A percentile compares a stretch with the other conserved stretches of the same genome.
Evolutionary conservation across 78 protist species (phyloP).

Genomic region (Planoprotostelium fungivorum): DNA sequence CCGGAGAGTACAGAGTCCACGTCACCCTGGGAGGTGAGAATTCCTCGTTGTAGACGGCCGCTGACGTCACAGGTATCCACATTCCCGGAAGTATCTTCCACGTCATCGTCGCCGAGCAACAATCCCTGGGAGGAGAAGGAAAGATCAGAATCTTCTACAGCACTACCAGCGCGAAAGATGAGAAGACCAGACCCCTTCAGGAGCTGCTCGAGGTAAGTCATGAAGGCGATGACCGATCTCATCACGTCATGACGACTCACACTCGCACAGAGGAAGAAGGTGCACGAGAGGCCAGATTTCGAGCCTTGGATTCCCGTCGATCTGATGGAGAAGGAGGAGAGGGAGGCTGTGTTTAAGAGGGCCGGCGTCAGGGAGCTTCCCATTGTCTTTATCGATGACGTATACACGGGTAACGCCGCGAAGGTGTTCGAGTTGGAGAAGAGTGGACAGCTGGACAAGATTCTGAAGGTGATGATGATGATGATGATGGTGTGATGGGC

Average conservation of each 20-base stretch:
- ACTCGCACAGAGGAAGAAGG: neutral
- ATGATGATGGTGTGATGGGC: neutral
- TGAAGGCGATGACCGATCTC: neutral
- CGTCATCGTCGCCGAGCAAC: neutral
- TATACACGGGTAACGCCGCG: neutral
- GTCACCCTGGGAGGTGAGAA: constrained; percentile 59
- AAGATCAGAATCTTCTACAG: constrained; percentile 8
- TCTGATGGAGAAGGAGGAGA: constrained; percentile 6
- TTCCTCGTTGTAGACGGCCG: too few relatives aligned
- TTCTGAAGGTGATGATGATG: neutral
- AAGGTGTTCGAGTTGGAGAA: constrained; percentile 1
- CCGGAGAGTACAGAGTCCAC: constrained; percentile 50
- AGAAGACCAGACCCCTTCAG: constrained; percentile 6
- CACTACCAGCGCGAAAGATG: neutral
- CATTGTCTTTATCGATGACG: constrained; percentile 9
- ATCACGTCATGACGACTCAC: neutral
- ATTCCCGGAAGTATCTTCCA: constrained; percentile 2
- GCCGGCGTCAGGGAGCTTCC: constrained; percentile 1
- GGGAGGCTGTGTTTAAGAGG: constrained; percentile 1
- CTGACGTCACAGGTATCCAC: neutral
- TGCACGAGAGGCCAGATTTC: constrained; percentile 6
- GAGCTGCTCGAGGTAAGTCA: constrained; percentile 4
- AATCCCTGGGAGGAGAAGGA: constrained; percentile 2
- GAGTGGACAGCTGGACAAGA: neutral
- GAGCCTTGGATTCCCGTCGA: constrained; percentile 19